phyloP scores from a whole-genome alignment of 805 yeast genomes.

The Starmerella vitae region DNA sequence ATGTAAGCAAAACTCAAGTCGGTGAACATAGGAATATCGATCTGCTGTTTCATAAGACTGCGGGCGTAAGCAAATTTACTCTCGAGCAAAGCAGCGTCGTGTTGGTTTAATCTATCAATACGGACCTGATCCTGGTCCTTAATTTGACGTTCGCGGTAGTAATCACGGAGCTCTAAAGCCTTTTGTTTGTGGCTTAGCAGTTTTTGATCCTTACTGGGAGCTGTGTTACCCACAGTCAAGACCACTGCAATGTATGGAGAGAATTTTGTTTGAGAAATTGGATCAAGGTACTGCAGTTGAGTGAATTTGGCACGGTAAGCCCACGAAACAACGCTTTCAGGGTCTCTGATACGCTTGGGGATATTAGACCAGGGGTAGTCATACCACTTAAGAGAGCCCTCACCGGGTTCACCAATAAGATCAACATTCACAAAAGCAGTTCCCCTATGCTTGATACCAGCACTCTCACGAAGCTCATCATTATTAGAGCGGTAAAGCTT shows the following conservation, averaged over 20 bases:
- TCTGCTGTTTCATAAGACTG: constrained; percentile 12
- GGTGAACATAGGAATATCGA: constrained; percentile 15
- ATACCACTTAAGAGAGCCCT: constrained; percentile 10
- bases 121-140: constrained; percentile 15
- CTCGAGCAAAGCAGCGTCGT: constrained; percentile 12
- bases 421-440: constrained; percentile 15
- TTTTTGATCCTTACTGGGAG: constrained; percentile 1
- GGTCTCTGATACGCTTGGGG: constrained; percentile 18
- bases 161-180: constrained; percentile 11
- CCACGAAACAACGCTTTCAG: constrained; percentile 13
- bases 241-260: constrained; percentile 13
- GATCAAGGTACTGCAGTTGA: constrained; percentile 9
- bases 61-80: constrained; percentile 13
- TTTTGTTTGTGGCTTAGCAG: constrained; percentile 4
- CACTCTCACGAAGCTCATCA: constrained; percentile 11
- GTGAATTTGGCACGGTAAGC: constrained; percentile 14
- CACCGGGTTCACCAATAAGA: constrained; percentile 2
- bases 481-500: constrained; percentile 15
- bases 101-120: constrained; percentile 13
- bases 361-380: constrained; percentile 15
- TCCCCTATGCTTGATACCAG: constrained; percentile 18
- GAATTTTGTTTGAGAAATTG: constrained; percentile 5
- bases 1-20: constrained; percentile 18
- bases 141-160: constrained; percentile 14
- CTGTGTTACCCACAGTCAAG: constrained; percentile 1